These are phyloP conservation scores for Boletellus sp. DNA, from an alignment of 1,284 basidiomycete genomes.

Conservation along the genomic window DNA sequence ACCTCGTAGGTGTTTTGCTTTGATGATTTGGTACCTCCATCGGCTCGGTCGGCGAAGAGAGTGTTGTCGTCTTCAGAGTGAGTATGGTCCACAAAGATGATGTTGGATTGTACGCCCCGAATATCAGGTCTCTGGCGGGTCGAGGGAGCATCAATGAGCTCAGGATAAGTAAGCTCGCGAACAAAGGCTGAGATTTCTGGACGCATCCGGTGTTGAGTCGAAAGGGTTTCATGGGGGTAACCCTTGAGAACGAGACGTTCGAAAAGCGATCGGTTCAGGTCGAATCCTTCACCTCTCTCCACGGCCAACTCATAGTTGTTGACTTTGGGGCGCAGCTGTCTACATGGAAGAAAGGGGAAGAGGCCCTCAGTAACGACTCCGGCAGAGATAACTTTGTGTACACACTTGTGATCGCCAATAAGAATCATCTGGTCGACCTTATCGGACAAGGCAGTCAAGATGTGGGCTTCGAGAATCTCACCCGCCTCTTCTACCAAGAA, in stretches of 20 bases:
- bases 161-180: constrained; percentile 56
- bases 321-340: constrained; percentile 40
- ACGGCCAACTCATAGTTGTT: constrained; percentile 60
- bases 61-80: constrained; percentile 48
- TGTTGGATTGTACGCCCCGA: constrained; percentile 49
- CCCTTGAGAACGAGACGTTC: constrained; percentile 56
- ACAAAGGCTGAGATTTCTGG: constrained; percentile 61
- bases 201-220: constrained; percentile 61
- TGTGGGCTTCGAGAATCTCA: constrained; percentile 64
- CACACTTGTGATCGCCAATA: constrained; percentile 60
- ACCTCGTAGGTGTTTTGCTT: constrained; percentile 58
- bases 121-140: constrained; percentile 48
- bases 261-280: constrained; percentile 50
- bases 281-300: constrained; percentile 60
- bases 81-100: constrained; percentile 57
- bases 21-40: constrained; percentile 45
- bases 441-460: constrained; percentile 50
- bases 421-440: constrained; percentile 51
- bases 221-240: constrained; percentile 54
- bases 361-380: not conserved
- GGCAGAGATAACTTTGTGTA: not conserved
- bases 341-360: not conserved
- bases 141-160: constrained; percentile 48
- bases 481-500: constrained; percentile 68
- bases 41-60: constrained; percentile 40